Conservation (phyloP, 139 green algal species). For the Chlorella sp. region DNA sequence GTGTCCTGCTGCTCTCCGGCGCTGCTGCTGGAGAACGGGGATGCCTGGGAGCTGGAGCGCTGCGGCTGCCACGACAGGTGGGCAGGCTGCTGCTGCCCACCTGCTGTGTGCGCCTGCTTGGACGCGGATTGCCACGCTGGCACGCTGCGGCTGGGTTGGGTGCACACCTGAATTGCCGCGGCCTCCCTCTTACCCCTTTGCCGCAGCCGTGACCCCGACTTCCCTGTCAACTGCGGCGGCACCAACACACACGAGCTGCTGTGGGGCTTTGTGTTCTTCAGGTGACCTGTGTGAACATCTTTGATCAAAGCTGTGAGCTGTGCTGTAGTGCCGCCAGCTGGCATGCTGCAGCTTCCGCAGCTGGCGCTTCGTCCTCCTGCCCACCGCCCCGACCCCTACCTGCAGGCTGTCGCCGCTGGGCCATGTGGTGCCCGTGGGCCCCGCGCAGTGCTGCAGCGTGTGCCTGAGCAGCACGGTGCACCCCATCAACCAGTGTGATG, state of each 20-base stretch:
- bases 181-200: no score
- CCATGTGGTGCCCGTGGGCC: constrained; percentile 72
- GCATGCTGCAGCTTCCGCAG: no score
- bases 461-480: constrained; percentile 63
- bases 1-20: constrained; percentile 77
- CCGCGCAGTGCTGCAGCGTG: constrained; percentile 74
- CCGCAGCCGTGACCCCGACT: constrained; percentile 21
- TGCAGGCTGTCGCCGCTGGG: constrained; percentile 50
- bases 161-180: no score
- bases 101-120: no score
- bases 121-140: no score
- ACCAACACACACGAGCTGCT: constrained; percentile 53
- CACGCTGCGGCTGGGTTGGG: no score
- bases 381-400: no score
- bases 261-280: constrained; percentile 42
- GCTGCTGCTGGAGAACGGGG: constrained; percentile 67
- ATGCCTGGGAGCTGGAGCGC: constrained; percentile 68
- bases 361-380: no score
- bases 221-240: constrained; percentile 68
- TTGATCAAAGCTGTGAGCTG: no score
- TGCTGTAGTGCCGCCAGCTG: no score
- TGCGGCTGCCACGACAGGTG: constrained; percentile 59
- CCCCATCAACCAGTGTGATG: constrained; percentile 58
- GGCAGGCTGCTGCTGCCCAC: no score
- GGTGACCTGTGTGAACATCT: no score